These are phyloP conservation scores for Coemansia sp. DNA, from an alignment of 371 early-diverging fungal species.

Conservation along the genomic window DNA sequence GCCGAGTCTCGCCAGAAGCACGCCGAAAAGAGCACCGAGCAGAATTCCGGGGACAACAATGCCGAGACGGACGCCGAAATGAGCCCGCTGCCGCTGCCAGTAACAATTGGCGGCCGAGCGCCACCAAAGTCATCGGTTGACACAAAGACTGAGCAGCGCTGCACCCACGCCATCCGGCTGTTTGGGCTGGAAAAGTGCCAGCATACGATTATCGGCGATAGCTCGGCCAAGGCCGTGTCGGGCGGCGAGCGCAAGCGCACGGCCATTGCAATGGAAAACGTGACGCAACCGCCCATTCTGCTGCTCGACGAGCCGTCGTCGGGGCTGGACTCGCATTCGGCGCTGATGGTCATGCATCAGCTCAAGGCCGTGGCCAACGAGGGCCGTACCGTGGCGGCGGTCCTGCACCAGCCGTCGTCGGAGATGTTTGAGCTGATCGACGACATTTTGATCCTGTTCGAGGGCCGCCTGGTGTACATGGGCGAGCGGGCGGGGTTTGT, in stretches of 20 bases:
- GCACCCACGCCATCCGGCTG: conserved; percentile 73
- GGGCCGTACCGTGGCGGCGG: conserved; percentile 69
- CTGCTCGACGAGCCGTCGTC: conserved; percentile 95
- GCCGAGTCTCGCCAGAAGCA: background rate
- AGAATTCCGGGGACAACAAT: too few relatives aligned
- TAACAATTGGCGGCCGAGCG: background rate
- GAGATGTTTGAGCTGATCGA: conserved; percentile 66
- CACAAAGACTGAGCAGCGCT: conserved; percentile 44
- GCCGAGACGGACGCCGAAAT: background rate
- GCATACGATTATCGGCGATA: conserved; percentile 80
- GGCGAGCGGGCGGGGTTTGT: conserved; percentile 55
- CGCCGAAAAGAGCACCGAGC: too few relatives aligned
- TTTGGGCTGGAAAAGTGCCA: conserved; percentile 76
- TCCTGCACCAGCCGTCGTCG: conserved; percentile 65
- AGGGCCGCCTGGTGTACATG: conserved; percentile 61
- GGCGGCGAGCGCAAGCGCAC: conserved; percentile 88
- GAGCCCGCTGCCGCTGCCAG: background rate
- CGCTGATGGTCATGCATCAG: conserved; percentile 60
- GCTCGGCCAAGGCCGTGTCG: conserved; percentile 70
- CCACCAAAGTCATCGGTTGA: too few relatives aligned
- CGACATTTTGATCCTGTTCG: conserved; percentile 60
- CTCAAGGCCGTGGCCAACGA: conserved; percentile 58
- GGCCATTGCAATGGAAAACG: conserved; percentile 83
- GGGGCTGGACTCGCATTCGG: conserved; percentile 82
- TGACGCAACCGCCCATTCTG: conserved; percentile 84